A percentile compares a stretch with the other conserved stretches of the same genome.
These are phyloP conservation scores for Lavandula angustifolia DNA, from an alignment of 257 asterid species.

Conservation along the genomic window DNA sequence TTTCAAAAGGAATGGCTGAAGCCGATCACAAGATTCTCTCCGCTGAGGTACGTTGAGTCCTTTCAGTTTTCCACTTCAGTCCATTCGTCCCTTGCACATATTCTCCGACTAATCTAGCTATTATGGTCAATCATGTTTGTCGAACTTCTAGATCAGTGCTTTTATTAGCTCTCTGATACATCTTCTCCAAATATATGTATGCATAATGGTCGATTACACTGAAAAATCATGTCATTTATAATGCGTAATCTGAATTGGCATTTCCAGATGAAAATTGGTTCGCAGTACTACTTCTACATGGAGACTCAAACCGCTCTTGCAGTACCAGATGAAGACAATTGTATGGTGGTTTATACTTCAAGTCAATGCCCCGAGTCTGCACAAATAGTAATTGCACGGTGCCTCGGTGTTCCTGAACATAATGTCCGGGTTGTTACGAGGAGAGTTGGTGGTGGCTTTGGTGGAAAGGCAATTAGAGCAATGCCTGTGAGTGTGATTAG, in stretches of 20 bases:
- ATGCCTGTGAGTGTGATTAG: slow-evolving; percentile 25
- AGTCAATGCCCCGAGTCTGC: slow-evolving; percentile 30
- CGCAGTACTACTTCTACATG: slow-evolving; percentile 33
- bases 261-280: slow-evolving; percentile 30
- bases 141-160: not conserved
- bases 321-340: slow-evolving; percentile 31
- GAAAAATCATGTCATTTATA: too few species aligned
- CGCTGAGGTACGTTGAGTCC: slow-evolving; percentile 59
- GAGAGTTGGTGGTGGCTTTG: slow-evolving; percentile 32
- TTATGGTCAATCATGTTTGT: too few species aligned
- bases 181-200: not conserved
- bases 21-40: slow-evolving; percentile 66
- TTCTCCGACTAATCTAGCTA: not conserved
- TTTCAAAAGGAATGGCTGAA: slow-evolving; percentile 74
- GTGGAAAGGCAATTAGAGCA: slow-evolving; percentile 30
- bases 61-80: too few species aligned
- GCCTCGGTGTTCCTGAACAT: slow-evolving; percentile 33
- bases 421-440: slow-evolving; percentile 31
- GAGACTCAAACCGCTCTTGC: slow-evolving; percentile 36
- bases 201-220: too few species aligned
- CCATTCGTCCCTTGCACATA: not conserved
- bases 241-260: not conserved
- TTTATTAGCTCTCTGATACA: not conserved
- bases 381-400: slow-evolving; percentile 27
- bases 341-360: slow-evolving; percentile 29